Evolutionary conservation across 257 asterid genomes (phyloP).

Genomic region (Fraxinus pennsylvanica): DNA sequence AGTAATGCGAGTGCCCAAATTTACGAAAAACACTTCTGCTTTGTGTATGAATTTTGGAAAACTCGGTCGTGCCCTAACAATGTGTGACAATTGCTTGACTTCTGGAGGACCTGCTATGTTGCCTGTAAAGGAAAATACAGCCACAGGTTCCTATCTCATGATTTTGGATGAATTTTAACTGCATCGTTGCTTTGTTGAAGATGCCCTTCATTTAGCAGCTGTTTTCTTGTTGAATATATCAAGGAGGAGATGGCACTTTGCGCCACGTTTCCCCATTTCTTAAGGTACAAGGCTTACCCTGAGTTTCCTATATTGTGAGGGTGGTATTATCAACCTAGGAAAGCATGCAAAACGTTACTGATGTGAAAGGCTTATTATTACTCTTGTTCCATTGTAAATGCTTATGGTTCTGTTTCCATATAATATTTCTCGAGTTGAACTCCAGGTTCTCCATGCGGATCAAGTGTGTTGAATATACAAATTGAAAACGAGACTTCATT

Average conservation of each 20-base stretch:
- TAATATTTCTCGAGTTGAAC: not conserved
- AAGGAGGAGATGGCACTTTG: not conserved
- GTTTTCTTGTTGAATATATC: not conserved
- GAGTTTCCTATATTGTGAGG: not conserved
- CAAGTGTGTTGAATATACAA: not conserved
- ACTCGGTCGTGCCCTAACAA: not conserved
- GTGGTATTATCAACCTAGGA: not conserved
- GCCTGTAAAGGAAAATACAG: not conserved
- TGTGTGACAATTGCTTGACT: not conserved
- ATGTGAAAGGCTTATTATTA: not conserved
- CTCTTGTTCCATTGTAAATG: not conserved
- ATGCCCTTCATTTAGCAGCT: not conserved
- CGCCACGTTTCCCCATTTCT: not conserved
- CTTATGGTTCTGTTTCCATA: not conserved
- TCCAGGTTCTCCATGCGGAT: not conserved
- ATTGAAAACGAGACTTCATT: not conserved
- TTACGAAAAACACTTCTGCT: not conserved
- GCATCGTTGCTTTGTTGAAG: not conserved
- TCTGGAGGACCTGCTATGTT: not conserved
- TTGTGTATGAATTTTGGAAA: not conserved
- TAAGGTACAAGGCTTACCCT: not conserved
- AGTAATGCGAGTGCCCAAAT: not conserved
- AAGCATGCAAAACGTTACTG: not conserved
- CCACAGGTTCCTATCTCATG: not conserved
- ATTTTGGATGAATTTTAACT: constrained; percentile 2